Evolutionary conservation across 148 eudicot species (phyloP).

Genomic region (Cornus controversa): DNA sequence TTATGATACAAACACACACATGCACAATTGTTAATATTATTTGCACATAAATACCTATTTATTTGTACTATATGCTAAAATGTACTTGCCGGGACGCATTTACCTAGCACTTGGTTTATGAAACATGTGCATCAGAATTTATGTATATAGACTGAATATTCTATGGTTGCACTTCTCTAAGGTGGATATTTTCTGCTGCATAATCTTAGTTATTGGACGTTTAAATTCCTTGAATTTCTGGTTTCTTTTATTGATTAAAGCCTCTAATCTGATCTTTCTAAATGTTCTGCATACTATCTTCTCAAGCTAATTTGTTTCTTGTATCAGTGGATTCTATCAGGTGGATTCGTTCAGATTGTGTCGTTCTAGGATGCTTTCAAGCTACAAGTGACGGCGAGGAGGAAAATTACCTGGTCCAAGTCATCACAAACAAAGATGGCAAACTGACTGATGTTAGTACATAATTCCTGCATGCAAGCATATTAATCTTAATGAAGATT

Average conservation of each 20-base stretch:
- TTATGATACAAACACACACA: too few species aligned
- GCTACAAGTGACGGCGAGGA: constrained; percentile 55
- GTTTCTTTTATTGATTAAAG: background rate
- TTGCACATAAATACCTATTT: too few species aligned
- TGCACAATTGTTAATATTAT: too few species aligned
- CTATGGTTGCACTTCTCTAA: background rate
- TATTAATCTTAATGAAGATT: background rate
- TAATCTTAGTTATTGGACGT: background rate
- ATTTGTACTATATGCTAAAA: too few species aligned
- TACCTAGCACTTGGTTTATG: too few species aligned
- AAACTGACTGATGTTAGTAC: constrained; percentile 58
- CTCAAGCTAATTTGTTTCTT: constrained; percentile 9
- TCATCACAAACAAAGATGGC: constrained; percentile 55
- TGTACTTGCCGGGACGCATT: too few species aligned
- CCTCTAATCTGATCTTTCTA: background rate
- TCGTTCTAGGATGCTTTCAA: constrained; percentile 68
- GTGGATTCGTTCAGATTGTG: constrained; percentile 87
- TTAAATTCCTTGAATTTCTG: background rate
- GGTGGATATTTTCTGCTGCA: background rate
- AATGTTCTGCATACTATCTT: background rate
- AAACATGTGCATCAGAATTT: too few species aligned
- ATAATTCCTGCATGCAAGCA: background rate
- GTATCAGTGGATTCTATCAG: constrained; percentile 74
- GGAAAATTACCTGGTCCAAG: constrained; percentile 76
- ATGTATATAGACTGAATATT: background rate